Conservation (phyloP, 1,284 basidiomycete species). For the Apiotrichum brassicae region DNA sequence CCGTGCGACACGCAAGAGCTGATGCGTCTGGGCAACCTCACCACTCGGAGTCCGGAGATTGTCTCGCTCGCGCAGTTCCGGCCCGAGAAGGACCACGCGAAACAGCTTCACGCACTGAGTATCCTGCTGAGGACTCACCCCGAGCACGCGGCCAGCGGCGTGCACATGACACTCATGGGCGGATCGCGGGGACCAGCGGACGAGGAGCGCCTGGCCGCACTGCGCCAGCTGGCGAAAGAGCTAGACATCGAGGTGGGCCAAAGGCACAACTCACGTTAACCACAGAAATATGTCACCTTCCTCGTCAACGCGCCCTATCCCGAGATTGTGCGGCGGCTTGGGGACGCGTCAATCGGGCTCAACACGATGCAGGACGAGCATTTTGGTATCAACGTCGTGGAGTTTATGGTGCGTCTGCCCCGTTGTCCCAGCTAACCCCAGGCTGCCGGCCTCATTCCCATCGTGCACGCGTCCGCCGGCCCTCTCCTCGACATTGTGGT, state of each 20-base stretch:
- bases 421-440: conserved; percentile 38
- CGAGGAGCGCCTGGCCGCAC: conserved; percentile 58
- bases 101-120: conserved; percentile 68
- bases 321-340: conserved; percentile 63
- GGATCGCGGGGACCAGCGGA: conserved; percentile 75
- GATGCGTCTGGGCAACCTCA: conserved; percentile 55
- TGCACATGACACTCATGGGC: conserved; percentile 59
- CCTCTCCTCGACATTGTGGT: conserved; percentile 87
- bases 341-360: conserved; percentile 70
- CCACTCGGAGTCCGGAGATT: conserved; percentile 59
- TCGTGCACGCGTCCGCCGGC: conserved; percentile 88
- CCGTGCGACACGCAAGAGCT: conserved; percentile 83
- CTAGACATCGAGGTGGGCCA: conserved; percentile 59
- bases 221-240: conserved; percentile 58
- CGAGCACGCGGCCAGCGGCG: conserved; percentile 45
- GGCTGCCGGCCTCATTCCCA: conserved; percentile 89
- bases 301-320: conserved; percentile 76
- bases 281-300: conserved; percentile 69
- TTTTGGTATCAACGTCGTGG: conserved; percentile 96
- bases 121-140: conserved; percentile 59
- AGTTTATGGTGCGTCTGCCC: conserved; percentile 74
- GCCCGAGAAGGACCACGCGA: conserved; percentile 92
- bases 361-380: conserved; percentile 99
- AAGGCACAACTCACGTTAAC: background rate
- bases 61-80: conserved; percentile 88